These are phyloP conservation scores for Monosporascus sp. DNA, from an alignment of 2,329 filamentous ascomycete genomes.

Conservation along the genomic window DNA sequence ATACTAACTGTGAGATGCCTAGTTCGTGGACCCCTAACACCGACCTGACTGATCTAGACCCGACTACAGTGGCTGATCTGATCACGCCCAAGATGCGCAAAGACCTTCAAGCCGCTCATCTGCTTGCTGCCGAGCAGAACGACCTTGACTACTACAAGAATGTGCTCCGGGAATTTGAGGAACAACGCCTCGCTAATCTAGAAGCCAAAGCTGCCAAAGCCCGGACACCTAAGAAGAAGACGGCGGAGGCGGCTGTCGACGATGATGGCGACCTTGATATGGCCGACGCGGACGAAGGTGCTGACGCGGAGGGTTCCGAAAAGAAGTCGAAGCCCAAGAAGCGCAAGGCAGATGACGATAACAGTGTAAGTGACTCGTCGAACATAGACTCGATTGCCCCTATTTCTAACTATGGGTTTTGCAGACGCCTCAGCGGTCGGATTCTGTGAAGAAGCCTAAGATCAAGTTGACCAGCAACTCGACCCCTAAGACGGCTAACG, in stretches of 20 bases:
- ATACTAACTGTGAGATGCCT: slow-evolving; percentile 10
- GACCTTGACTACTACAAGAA: slow-evolving; percentile 79
- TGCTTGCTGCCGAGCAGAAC: slow-evolving; percentile 72
- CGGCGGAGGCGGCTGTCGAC: slow-evolving; percentile 43
- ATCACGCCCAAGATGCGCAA: slow-evolving; percentile 77
- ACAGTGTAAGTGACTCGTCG: slow-evolving; percentile 50
- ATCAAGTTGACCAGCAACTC: slow-evolving; percentile 60
- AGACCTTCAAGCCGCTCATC: slow-evolving; percentile 70
- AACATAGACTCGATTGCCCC: background rate
- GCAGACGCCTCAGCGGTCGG: slow-evolving; percentile 52
- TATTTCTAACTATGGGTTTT: slow-evolving; percentile 4
- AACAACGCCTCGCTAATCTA: slow-evolving; percentile 57
- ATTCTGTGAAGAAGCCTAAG: slow-evolving; percentile 64
- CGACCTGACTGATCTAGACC: slow-evolving; percentile 70
- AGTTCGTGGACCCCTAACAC: slow-evolving; percentile 92
- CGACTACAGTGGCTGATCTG: slow-evolving; percentile 63
- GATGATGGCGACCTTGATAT: slow-evolving; percentile 57
- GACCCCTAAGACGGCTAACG: slow-evolving; percentile 66
- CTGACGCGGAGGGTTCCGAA: slow-evolving; percentile 34
- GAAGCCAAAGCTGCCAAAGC: slow-evolving; percentile 29
- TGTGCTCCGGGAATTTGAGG: slow-evolving; percentile 64
- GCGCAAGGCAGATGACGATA: slow-evolving; percentile 80
- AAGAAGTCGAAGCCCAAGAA: slow-evolving; percentile 62
- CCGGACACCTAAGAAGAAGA: slow-evolving; percentile 39
- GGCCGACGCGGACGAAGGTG: slow-evolving; percentile 53